phyloP scores from a whole-genome alignment of 1,284 basidiomycete genomes.

The Binderoboletus segoi region DNA sequence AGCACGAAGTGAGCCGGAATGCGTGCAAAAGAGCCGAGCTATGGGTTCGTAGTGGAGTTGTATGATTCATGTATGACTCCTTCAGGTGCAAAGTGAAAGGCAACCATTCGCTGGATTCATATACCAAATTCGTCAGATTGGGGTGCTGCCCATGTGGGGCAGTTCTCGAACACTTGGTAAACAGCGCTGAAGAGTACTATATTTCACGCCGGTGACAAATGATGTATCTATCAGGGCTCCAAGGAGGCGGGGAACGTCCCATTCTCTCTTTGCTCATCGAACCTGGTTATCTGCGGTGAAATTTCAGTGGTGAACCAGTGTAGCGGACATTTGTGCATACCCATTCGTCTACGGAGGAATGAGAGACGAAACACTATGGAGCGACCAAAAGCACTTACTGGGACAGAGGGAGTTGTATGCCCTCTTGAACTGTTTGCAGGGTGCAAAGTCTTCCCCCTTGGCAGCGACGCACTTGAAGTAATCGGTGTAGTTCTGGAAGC shows the following conservation, averaged over 20 bases:
- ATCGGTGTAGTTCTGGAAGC: constrained; percentile 96
- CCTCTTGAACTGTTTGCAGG: constrained; percentile 99
- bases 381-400: constrained; percentile 63
- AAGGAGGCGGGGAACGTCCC: constrained; percentile 91
- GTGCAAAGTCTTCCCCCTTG: constrained; percentile 96
- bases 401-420: constrained; percentile 98
- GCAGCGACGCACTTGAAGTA: constrained; percentile 98
- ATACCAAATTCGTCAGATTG: constrained; percentile 3
- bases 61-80: constrained; percentile 4
- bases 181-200: constrained; percentile 5
- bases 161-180: no score
- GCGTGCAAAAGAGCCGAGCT: constrained; percentile 1
- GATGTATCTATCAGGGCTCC: constrained; percentile 59
- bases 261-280: constrained; percentile 91
- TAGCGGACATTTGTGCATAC: constrained; percentile 40
- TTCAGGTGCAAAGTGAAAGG: background rate
- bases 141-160: no score
- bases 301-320: constrained; percentile 9
- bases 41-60: background rate
- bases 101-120: background rate
- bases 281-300: constrained; percentile 69
- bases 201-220: constrained; percentile 4
- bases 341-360: constrained; percentile 73
- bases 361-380: constrained; percentile 7
- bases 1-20: background rate